Conservation (phyloP, 192 early-diverging fungal species). For the Podila epigama region DNA sequence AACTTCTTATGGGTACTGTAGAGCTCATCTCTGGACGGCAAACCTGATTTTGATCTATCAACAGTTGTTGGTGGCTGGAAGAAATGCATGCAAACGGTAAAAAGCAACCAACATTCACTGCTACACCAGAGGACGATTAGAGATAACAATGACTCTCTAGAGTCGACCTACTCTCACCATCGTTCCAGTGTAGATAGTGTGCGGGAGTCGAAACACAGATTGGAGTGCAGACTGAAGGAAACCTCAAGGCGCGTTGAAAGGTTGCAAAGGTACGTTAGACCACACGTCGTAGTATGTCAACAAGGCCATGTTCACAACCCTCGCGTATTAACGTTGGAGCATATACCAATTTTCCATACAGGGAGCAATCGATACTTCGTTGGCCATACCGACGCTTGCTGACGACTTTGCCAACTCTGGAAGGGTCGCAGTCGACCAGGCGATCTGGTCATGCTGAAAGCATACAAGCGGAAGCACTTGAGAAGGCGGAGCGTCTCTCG, state of each 20-base stretch:
- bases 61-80: conserved; percentile 17
- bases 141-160: neutral
- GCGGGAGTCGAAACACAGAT: neutral
- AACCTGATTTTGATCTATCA: neutral
- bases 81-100: conserved; percentile 6
- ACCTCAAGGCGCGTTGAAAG: conserved; percentile 8
- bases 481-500: neutral
- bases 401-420: neutral
- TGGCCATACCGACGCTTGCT: conserved; percentile 10
- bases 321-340: conserved; percentile 1
- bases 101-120: neutral
- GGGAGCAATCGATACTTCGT: neutral
- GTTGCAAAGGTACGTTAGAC: conserved; percentile 27
- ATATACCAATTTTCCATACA: too few relatives aligned
- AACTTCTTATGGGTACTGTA: too few relatives aligned
- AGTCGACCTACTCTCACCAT: neutral
- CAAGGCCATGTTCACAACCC: neutral
- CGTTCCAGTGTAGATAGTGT: neutral
- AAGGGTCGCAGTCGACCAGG: neutral
- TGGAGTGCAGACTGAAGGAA: conserved; percentile 11
- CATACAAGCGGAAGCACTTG: neutral
- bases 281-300: neutral
- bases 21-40: neutral
- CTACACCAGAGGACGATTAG: too few relatives aligned
- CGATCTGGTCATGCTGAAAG: neutral